phyloP scores from a whole-genome alignment of 768 basidiomycete species.

The Tulasnella sp. region DNA sequence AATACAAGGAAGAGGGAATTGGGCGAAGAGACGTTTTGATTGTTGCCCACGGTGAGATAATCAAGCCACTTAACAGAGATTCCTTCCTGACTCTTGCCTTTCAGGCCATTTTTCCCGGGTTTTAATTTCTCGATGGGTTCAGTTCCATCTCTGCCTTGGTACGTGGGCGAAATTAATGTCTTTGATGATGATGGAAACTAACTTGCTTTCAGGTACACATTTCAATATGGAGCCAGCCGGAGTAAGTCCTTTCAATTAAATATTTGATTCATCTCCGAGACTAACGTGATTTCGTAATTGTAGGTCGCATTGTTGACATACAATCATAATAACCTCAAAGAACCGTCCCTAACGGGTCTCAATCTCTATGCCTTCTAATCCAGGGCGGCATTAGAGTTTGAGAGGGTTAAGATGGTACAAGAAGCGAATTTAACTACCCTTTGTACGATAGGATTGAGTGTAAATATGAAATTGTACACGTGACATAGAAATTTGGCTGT shows the following conservation, averaged over 20 bases:
- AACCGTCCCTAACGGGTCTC: slow-evolving; percentile 63
- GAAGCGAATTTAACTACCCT: too few species aligned
- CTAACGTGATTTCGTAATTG: background rate
- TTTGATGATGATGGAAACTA: too few species aligned
- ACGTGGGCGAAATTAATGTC: too few species aligned
- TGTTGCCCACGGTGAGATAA: slow-evolving; percentile 52
- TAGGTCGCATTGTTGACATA: slow-evolving; percentile 73
- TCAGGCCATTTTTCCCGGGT: slow-evolving; percentile 55
- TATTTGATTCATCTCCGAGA: background rate
- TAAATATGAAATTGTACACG: too few species aligned
- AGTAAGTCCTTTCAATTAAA: slow-evolving; percentile 30
- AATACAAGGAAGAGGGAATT: slow-evolving; percentile 53
- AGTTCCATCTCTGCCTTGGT: slow-evolving; percentile 49
- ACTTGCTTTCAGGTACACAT: slow-evolving; percentile 43
- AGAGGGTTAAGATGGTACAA: too few species aligned
- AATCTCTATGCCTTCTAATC: slow-evolving; percentile 43
- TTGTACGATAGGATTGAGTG: too few species aligned
- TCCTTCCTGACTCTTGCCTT: too few species aligned
- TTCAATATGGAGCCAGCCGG: slow-evolving; percentile 80
- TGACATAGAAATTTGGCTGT: too few species aligned
- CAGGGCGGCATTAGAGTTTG: too few species aligned
- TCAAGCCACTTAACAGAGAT: background rate
- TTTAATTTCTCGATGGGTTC: slow-evolving; percentile 72
- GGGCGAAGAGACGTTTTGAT: slow-evolving; percentile 71
- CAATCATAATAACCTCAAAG: slow-evolving; percentile 64